Conservation (phyloP, 2,329 filamentous ascomycete species). For the Periglandula ipomoeae region DNA sequence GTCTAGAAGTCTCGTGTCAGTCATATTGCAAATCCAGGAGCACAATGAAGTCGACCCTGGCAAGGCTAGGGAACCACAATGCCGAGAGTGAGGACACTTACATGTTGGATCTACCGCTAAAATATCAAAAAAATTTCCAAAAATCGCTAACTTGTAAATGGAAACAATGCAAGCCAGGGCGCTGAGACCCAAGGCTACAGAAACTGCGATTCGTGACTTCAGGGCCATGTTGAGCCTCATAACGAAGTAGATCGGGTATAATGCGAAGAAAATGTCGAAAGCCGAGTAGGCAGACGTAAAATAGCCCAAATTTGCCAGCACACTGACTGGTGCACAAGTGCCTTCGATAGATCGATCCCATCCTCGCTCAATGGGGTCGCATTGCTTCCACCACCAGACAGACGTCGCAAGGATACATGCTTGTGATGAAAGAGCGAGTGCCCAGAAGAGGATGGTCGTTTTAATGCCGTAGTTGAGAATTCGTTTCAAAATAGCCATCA, state of each 20-base stretch:
- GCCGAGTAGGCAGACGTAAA: slow-evolving; percentile 18
- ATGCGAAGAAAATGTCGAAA: slow-evolving; percentile 18
- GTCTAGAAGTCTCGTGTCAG: slow-evolving; percentile 5
- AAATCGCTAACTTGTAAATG: slow-evolving; percentile 18
- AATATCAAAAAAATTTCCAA: slow-evolving; percentile 14
- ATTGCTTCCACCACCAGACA: slow-evolving; percentile 18
- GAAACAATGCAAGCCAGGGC: slow-evolving; percentile 15
- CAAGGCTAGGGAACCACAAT: no score
- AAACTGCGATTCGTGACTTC: slow-evolving; percentile 15
- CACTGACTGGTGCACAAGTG: slow-evolving; percentile 13
- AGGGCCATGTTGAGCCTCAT: slow-evolving; percentile 19
- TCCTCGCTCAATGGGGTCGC: slow-evolving; percentile 14
- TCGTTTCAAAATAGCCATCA: slow-evolving; percentile 18
- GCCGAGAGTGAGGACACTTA: slow-evolving; percentile 11
- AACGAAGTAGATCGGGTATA: slow-evolving; percentile 17
- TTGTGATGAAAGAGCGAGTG: slow-evolving; percentile 15
- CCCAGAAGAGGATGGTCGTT: slow-evolving; percentile 16
- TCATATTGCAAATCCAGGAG: not conserved
- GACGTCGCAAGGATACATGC: slow-evolving; percentile 16
- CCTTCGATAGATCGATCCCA: slow-evolving; percentile 14
- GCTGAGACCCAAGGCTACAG: slow-evolving; percentile 15
- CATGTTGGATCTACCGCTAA: slow-evolving; percentile 15
- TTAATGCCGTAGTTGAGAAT: slow-evolving; percentile 18
- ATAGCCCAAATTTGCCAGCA: slow-evolving; percentile 16
- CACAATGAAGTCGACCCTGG: no score